phyloP scores from a whole-genome alignment of 345 rosid species.

The Eutrema yunnanense region DNA sequence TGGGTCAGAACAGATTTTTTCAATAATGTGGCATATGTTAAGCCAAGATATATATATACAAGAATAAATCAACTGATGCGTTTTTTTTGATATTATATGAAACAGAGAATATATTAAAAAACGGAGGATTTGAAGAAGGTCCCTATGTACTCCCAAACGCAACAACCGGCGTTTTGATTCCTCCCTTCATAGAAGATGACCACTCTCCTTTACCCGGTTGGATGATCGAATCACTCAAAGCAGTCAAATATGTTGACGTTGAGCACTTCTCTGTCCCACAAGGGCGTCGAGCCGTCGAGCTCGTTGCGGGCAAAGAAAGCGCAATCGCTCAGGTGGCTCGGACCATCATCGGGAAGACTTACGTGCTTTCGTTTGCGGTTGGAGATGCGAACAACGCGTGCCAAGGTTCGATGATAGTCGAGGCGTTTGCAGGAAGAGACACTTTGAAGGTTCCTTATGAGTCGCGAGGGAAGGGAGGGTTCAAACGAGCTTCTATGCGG shows the following conservation, averaged over 20 bases:
- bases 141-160: conserved; percentile 67
- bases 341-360: conserved; percentile 50
- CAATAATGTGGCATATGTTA: not conserved
- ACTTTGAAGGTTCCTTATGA: conserved; percentile 54
- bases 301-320: conserved; percentile 84
- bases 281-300: conserved; percentile 65
- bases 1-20: not conserved
- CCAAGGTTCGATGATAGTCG: conserved; percentile 61
- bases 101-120: conserved; percentile 65
- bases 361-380: conserved; percentile 55
- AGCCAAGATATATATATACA: not conserved
- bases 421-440: conserved; percentile 68
- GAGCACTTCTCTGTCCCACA: conserved; percentile 62
- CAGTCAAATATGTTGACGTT: conserved; percentile 71
- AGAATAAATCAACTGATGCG: not conserved
- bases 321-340: conserved; percentile 64
- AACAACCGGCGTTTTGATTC: conserved; percentile 69
- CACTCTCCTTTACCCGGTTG: conserved; percentile 80
- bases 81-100: not conserved
- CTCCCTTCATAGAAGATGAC: conserved; percentile 73
- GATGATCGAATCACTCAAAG: conserved; percentile 82
- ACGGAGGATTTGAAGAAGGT: conserved; percentile 84
- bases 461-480: conserved; percentile 74
- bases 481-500: conserved; percentile 45
- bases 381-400: conserved; percentile 79